Evolutionary conservation across 2,329 filamentous ascomycete species (phyloP), one percentile per base, ranked within the genome.

Genomic region (Colletotrichum somersetense): DNA sequence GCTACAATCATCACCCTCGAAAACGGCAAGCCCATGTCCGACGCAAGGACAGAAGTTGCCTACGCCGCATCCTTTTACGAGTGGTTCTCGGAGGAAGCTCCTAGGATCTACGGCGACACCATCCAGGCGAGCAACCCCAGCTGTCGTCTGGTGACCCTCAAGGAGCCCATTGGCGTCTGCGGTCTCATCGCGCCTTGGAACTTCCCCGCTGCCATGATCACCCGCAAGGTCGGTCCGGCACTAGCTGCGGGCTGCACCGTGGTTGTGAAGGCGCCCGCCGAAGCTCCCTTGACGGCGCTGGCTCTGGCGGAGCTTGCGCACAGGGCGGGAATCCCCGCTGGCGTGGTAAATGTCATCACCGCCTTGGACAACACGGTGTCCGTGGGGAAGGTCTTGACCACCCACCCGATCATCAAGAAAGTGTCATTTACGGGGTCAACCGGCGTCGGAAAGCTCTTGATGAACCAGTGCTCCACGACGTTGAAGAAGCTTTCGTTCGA

Each of bases 391-490:
- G 89, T 90, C 48, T 85, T 95, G 18, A 91, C 90, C 1, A 85
- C 86, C 48, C 93, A 96, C 78, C 82, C 89, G 40, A 87, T 87
- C 52, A 87, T 96, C n/a, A 91, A 94, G 77, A 95, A 95, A 84
- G 86, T 96, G 73, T 92, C 93, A 0, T 95, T 95, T 74, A 95
- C 93, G 0, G 93, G 93, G 50, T 93, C 90, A 10, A 95, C 93
- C 0, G 83, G 84, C 1, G 95, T 92, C 0, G 93, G 91, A 16
- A 89, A 89, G 71, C 86, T 91, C 63, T 92, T 95, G 75, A 94
- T 95, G 92, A 93, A 93, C 79, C 87, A 89, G 81, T 92, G 93
- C 0, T 86, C 89, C 12, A 81, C 87, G 0, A 93, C 85, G 73
- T 82, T 90, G 76, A 92, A 91, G 82, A 91, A 91, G 77, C 88